Evolutionary conservation across 768 basidiomycete genomes (phyloP).

Genomic region (Lanmaoa rubissima): DNA sequence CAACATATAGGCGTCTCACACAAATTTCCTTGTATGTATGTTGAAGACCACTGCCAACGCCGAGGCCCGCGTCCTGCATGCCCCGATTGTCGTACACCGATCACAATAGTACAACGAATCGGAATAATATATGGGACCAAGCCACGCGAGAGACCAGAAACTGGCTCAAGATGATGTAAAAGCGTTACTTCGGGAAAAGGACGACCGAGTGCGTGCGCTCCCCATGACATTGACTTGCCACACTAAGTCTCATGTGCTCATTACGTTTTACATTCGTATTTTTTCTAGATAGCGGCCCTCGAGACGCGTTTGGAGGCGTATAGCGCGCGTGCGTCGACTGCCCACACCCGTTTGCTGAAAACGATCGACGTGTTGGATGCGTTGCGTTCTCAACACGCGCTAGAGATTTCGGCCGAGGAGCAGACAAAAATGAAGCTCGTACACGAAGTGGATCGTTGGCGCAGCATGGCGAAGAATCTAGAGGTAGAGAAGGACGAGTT

Average conservation of each 20-base stretch:
- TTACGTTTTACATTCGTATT: background rate
- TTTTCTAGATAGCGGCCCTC: conserved; percentile 28
- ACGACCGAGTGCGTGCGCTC: conserved; percentile 24
- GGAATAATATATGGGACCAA: conserved; percentile 27
- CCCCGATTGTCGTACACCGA: background rate
- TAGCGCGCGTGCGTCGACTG: conserved; percentile 38
- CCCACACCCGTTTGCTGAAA: conserved; percentile 47
- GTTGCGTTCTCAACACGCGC: conserved; percentile 37
- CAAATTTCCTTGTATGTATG: conserved; percentile 22
- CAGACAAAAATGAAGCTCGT: conserved; percentile 35
- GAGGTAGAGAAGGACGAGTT: conserved; percentile 54
- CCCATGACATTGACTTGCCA: background rate
- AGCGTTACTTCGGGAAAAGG: conserved; percentile 23
- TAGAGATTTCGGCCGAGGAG: conserved; percentile 38
- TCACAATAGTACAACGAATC: background rate
- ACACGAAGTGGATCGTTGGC: conserved; percentile 38
- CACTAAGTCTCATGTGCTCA: background rate
- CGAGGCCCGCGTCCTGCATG: conserved; percentile 5
- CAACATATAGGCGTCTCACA: background rate
- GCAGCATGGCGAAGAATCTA: conserved; percentile 29
- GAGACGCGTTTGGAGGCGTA: conserved; percentile 36
- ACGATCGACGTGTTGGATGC: conserved; percentile 51
- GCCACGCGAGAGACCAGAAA: conserved; percentile 17
- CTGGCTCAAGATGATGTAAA: conserved; percentile 20
- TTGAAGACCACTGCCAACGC: conserved; percentile 1